A percentile compares a stretch with the other conserved stretches of the same genome.
These are phyloP conservation scores for Amaranthus tricolor DNA, from an alignment of 179 eudicot species.

Conservation along the genomic window DNA sequence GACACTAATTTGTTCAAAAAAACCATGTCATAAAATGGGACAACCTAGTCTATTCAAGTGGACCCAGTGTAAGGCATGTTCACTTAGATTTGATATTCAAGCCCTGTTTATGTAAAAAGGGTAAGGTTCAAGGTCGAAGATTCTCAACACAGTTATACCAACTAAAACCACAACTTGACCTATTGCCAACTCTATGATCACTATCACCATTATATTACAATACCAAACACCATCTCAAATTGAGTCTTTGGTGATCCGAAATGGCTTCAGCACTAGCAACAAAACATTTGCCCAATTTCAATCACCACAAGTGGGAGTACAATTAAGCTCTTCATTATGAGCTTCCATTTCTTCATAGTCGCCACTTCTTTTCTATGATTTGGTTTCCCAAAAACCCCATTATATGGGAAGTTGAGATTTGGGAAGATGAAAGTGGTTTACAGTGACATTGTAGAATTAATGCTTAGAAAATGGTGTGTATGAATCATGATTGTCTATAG, in stretches of 20 bases:
- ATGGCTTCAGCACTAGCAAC: neutral
- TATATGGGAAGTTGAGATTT: neutral
- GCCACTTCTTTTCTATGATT: neutral
- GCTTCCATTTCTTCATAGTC: neutral
- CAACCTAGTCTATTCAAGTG: too few relatives aligned
- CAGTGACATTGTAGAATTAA: neutral
- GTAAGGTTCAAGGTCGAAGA: too few relatives aligned
- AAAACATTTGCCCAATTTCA: neutral
- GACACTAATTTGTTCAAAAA: too few relatives aligned
- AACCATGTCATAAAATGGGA: too few relatives aligned
- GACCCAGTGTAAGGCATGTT: too few relatives aligned
- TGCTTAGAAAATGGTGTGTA: neutral
- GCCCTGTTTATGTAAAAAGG: too few relatives aligned
- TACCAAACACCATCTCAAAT: neutral
- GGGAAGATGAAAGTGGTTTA: neutral
- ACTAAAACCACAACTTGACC: neutral
- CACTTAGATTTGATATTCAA: too few relatives aligned
- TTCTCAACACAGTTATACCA: too few relatives aligned
- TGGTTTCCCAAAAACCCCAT: neutral
- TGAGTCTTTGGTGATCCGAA: neutral
- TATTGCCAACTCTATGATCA: neutral
- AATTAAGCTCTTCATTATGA: neutral
- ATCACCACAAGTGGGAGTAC: neutral
- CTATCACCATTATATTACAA: neutral
- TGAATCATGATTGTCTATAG: neutral